Conservation (phyloP, 495 filamentous ascomycete genomes). For the Penicillium parvum region DNA sequence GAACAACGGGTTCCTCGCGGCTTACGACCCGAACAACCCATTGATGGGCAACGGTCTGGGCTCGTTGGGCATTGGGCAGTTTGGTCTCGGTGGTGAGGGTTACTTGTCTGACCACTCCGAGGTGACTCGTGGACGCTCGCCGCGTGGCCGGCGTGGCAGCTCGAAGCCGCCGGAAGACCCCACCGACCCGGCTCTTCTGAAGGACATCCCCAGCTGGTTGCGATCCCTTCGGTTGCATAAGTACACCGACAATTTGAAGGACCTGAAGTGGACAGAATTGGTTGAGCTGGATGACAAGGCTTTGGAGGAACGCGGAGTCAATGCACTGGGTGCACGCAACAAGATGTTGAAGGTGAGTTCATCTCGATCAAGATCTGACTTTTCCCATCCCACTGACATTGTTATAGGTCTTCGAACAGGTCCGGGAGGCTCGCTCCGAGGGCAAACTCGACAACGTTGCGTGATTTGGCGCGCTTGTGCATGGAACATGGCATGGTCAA, state of each 20-base stretch:
- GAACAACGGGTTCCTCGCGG: conserved; percentile 90
- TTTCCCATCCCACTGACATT: conserved; percentile 16
- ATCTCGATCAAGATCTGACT: neutral
- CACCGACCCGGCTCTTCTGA: conserved; percentile 82
- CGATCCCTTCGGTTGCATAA: conserved; percentile 94
- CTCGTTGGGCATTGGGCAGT: conserved; percentile 68
- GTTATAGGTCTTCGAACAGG: conserved; percentile 81
- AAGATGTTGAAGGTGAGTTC: conserved; percentile 91
- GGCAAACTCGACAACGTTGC: conserved; percentile 54
- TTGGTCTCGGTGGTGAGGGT: conserved; percentile 71
- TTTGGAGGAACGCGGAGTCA: conserved; percentile 88
- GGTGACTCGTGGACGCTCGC: conserved; percentile 82
- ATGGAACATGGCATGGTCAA: conserved; percentile 12
- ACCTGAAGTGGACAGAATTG: conserved; percentile 93
- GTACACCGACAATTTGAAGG: conserved; percentile 97
- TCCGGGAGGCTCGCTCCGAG: conserved; percentile 71
- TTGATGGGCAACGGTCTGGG: conserved; percentile 72
- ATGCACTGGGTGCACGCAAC: conserved; percentile 87
- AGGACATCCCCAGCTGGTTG: conserved; percentile 95
- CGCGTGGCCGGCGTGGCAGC: conserved; percentile 86
- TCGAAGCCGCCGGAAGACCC: conserved; percentile 98
- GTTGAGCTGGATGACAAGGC: conserved; percentile 90
- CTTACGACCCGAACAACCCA: conserved; percentile 72
- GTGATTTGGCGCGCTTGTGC: conserved; percentile 19
- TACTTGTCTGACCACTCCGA: conserved; percentile 95